Base-by-base conservation (phyloP, 2,329 filamentous ascomycete genomes). In the Fonsecaea nubica region DNA sequence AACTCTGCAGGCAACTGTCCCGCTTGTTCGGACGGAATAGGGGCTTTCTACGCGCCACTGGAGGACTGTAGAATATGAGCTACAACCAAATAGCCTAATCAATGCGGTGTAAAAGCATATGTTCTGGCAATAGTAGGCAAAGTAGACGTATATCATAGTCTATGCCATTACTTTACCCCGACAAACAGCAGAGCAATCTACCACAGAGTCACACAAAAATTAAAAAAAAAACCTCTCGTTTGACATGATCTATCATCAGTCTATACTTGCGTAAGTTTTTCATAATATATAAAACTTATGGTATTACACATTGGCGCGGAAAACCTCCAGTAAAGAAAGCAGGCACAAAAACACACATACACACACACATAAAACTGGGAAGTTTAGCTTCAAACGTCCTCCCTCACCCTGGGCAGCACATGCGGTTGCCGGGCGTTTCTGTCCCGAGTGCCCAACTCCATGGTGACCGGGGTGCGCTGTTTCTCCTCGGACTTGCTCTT, bases 401-500 rank as follows among this genome's bases (percentile, higher is more conserved):
- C 58, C 33, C 48, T 54, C 8, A 62, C 50, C 32, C 48, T 30
- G 1, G 45, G 58, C 10, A 62, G 15, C 18, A 53, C 42, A 2
- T 25, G 42, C 15, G 40, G 12, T 8, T 33, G 21, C 15, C 15
- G 30, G 6, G 4, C 57, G 45, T 15, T 32, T 7, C 7, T 42
- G 10, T 15, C n/a, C 1, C 57, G 15, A 3, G 9, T 25, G 3
- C n/a, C 25, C 32, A n/a, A 15, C 30, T 50, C 42, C 1, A 4
- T 8, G 15, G 10, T 40, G 3, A 10, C 12, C 12, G 45, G 18
- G n/a, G 33, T 61, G 9, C 35, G 9, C 53, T 57, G 64, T 60
- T 72, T 74, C 69, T 74, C 74, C 59, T 75, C 74, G 21, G 71
- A 74, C 62, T 65, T 70, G 10, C 66, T 67, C 63, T 69, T 73